Conservation (phyloP, 2,329 filamentous ascomycete genomes). For the Didymosphaeria variabile region DNA sequence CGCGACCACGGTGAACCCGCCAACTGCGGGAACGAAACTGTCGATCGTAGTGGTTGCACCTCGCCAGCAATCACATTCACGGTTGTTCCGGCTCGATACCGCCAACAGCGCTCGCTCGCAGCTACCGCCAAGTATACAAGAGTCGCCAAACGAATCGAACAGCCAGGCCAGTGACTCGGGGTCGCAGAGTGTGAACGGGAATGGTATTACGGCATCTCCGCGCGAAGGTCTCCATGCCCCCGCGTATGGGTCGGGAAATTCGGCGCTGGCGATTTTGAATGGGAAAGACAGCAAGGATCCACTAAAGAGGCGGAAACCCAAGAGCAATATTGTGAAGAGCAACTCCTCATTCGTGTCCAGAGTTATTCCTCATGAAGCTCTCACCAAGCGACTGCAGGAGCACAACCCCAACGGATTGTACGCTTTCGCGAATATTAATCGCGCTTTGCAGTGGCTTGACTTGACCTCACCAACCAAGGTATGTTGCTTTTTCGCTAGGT, state of each 20-base stretch:
- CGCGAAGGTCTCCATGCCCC: slow-evolving; percentile 56
- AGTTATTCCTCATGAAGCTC: slow-evolving; percentile 86
- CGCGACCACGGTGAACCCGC: slow-evolving; percentile 83
- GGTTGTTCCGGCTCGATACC: slow-evolving; percentile 53
- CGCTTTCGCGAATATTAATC: slow-evolving; percentile 94
- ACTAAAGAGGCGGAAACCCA: slow-evolving; percentile 86
- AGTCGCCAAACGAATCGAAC: slow-evolving; percentile 53
- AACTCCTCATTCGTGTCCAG: slow-evolving; percentile 98
- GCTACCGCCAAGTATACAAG: slow-evolving; percentile 58
- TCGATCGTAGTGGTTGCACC: slow-evolving; percentile 78
- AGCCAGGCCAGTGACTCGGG: slow-evolving; percentile 57
- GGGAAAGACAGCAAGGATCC: slow-evolving; percentile 73
- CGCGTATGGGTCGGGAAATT: slow-evolving; percentile 87
- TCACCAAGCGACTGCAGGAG: slow-evolving; percentile 82
- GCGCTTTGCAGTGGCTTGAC: slow-evolving; percentile 96
- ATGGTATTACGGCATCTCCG: slow-evolving; percentile 41
- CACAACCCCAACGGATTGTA: slow-evolving; percentile 81
- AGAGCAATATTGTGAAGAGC: slow-evolving; percentile 98
- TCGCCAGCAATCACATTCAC: slow-evolving; percentile 53
- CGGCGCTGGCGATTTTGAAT: slow-evolving; percentile 68
- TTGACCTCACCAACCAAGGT: slow-evolving; percentile 78
- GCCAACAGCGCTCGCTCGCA: slow-evolving; percentile 52
- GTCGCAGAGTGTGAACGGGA: slow-evolving; percentile 49
- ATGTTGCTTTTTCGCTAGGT: slow-evolving; percentile 12
- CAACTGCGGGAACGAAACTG: slow-evolving; percentile 83